Percentiles rank a stretch among this genome's conserved stretches.
These are phyloP conservation scores for Salvia sclarea DNA, from an alignment of 305 asterid genomes.

Conservation along the genomic window DNA sequence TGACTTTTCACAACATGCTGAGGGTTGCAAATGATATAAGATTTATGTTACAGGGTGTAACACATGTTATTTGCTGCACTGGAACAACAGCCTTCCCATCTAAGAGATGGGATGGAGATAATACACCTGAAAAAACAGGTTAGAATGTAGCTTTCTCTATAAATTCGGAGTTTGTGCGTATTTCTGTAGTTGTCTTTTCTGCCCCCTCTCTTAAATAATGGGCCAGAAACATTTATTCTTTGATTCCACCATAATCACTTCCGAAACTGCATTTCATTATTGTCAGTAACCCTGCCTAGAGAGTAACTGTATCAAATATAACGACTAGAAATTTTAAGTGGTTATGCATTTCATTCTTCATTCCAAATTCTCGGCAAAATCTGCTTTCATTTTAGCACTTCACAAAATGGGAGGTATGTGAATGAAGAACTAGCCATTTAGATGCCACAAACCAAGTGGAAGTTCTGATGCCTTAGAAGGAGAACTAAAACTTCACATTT, in stretches of 20 bases:
- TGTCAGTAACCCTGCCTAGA: no score
- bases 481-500: no score
- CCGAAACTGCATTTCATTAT: conserved; percentile 12
- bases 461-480: conserved; percentile 2
- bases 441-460: conserved; percentile 9
- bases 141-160: conserved; percentile 35
- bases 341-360: background rate
- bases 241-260: no score
- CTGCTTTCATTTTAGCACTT: background rate
- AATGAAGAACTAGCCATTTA: background rate
- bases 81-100: conserved; percentile 99
- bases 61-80: conserved; percentile 94
- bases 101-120: conserved; percentile 96
- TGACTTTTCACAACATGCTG: background rate
- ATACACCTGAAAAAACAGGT: conserved; percentile 98
- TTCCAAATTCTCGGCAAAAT: background rate
- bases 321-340: background rate
- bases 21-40: background rate
- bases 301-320: background rate
- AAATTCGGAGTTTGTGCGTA: background rate
- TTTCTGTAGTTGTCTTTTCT: background rate
- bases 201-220: background rate
- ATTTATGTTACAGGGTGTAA: conserved; percentile 60
- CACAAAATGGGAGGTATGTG: background rate
- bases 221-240: no score